Conservation (phyloP, 371 early-diverging fungal species). For the Rhizomucor miehei region DNA sequence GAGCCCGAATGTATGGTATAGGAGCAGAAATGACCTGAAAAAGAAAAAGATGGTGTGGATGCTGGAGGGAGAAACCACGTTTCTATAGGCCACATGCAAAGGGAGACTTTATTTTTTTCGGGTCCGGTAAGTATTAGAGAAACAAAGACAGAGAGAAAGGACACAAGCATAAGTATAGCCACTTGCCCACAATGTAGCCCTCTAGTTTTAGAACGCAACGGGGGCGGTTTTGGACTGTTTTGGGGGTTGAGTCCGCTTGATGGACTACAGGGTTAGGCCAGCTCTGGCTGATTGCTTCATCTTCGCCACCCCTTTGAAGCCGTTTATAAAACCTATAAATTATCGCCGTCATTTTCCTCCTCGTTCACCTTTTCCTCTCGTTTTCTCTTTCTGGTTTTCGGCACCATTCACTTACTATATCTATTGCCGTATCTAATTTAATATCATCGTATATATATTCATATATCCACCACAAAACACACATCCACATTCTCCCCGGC, state of each 20-base stretch:
- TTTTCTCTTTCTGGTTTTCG: constrained; percentile 1
- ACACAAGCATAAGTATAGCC: too few species aligned
- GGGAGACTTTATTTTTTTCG: constrained; percentile 8
- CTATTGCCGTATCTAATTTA: constrained; percentile 2
- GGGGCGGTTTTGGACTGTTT: neutral
- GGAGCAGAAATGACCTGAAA: constrained; percentile 13
- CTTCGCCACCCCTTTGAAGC: constrained; percentile 1
- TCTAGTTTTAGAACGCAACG: constrained; percentile 9
- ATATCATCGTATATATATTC: constrained; percentile 2
- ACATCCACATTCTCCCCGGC: neutral
- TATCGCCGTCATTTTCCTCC: neutral
- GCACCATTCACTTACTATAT: neutral
- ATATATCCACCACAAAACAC: too few species aligned
- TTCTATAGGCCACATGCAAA: constrained; percentile 16
- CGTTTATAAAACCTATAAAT: constrained; percentile 14
- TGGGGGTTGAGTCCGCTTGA: too few species aligned
- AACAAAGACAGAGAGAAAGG: too few species aligned
- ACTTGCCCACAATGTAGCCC: too few species aligned
- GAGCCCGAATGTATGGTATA: constrained; percentile 12
- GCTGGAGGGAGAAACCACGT: constrained; percentile 17
- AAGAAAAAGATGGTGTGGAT: constrained; percentile 13
- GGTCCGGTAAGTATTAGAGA: too few species aligned
- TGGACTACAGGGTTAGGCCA: neutral
- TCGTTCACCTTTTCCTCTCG: constrained; percentile 8
- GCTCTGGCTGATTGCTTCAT: constrained; percentile 5